Conservation (phyloP, 2,329 filamentous ascomycete species). For the Pyricularia grisea region DNA sequence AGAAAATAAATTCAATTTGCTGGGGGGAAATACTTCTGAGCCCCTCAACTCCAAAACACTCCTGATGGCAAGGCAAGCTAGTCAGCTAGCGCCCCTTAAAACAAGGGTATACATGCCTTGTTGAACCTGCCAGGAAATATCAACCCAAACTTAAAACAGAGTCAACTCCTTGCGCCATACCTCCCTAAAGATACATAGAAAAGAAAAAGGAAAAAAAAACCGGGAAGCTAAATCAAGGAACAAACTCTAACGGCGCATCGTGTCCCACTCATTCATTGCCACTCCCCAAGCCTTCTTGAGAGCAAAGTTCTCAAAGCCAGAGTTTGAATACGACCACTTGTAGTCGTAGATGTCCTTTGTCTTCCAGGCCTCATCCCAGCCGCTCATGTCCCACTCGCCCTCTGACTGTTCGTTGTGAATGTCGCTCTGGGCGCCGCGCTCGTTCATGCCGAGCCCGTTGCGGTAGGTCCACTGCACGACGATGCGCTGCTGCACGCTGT, state of each 20-base stretch:
- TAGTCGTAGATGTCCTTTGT: background rate
- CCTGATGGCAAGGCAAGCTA: background rate
- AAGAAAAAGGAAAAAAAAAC: background rate
- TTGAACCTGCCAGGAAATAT: too few relatives aligned
- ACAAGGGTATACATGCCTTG: too few relatives aligned
- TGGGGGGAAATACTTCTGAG: background rate
- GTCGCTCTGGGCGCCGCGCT: constrained; percentile 8
- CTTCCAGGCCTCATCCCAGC: background rate
- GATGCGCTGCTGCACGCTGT: constrained; percentile 17
- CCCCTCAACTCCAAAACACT: background rate
- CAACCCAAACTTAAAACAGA: too few relatives aligned
- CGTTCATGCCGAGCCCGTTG: constrained; percentile 44
- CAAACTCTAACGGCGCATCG: background rate
- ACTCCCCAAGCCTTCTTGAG: background rate
- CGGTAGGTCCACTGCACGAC: constrained; percentile 38
- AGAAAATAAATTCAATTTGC: too few relatives aligned
- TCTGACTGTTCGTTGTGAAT: background rate
- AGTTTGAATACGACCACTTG: background rate
- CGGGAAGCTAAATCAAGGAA: background rate
- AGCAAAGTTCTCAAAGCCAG: background rate
- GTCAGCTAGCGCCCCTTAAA: too few relatives aligned
- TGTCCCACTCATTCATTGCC: background rate
- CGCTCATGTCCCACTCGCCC: background rate
- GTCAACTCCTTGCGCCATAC: too few relatives aligned
- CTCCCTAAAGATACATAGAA: too few relatives aligned